Evolutionary conservation across 768 basidiomycete species (phyloP), one percentile per base, ranked within the genome.

Genomic region (Naganishia friedmannii): DNA sequence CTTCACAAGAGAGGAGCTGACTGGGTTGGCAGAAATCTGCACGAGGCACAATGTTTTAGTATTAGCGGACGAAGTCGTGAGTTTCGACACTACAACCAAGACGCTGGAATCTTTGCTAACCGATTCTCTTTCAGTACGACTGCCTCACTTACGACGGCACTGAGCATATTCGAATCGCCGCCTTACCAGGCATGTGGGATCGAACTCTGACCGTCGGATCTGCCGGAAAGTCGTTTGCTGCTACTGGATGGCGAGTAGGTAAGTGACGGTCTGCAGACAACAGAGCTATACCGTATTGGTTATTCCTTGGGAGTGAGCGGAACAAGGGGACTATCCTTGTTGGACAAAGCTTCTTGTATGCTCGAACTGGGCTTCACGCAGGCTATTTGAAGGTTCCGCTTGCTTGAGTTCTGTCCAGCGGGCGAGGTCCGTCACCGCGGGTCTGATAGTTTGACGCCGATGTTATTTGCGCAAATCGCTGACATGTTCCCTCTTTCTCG

Each of bases 101-200:
- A 34, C 39, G 7, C 19, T 28, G 3, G 19, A 42, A 8, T 42
- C 42, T 15, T 8, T 42, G 42, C 31, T 34, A 26, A 67, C 42
- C 66, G 9, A 10, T 1, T 66, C 21, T 32, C n/a, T 72, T 13
- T 26, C 63, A 95, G 90, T 99, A 99, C 81, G 96, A 99, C 76
- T 90, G 89, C 75, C 87, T 99, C 46, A 87, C 93, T 19, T 96
- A 89, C 74, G 91, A 93, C 74, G 87, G 85, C 42, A 88, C 89
- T 76, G 88, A 95, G 76, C 96, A 99, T 80, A 84, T 93, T 67
- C 89, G 95, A 66, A 90, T 98, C 75, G 94, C 95, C 3, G 91
- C 84, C 42, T 85, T 99, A n/a, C 94, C 93, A 6, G 92, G 93
- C 26, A 96, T 98, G 91, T 98, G 94, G 94, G 91, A 97, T 74